Evolutionary conservation across 2,329 filamentous ascomycete species (phyloP), one percentile per base, ranked within the genome.

Genomic region (Beauveria rudraprayagi): DNA sequence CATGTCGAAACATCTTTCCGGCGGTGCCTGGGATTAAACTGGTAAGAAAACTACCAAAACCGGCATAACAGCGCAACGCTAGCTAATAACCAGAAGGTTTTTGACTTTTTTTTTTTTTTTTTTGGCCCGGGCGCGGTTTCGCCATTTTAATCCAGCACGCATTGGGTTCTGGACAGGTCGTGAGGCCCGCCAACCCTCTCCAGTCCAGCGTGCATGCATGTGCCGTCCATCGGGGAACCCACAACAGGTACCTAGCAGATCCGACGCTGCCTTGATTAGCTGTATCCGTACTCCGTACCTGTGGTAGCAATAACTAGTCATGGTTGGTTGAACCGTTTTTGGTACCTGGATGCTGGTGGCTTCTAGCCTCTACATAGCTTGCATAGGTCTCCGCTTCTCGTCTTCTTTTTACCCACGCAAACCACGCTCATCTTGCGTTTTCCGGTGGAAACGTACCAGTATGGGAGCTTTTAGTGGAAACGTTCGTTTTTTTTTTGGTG

Each of bases 141-240:
- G 24, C 17, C n/a, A n/a, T 30, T 17, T 17, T 17, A 47, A 11
- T 47, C 44, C 5, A 50, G 47, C 47, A 51, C 47, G 26, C 30
- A 34, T 34, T 34, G 30, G 30, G 30, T 34, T 47, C 43, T 56
- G 24, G 26, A 24, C 17, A 34, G 55, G 9, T 9, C 40, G 14
- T 26, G 2, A 28, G 16, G 47, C 28, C 34, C 40, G 22, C 7
- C 54, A 41, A 9, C 28, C 28, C 30, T 11, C 30, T 8, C 7
- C 26, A 7, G 6, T 8, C 28, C 28, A 7, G 7, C 8, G 7
- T 28, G 16, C 30, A 34, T 34, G 8, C 43, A 44, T 40, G 28
- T 51, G 30, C 47, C 43, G 47, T 17, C 56, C 56, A 59, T 43
- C 56, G 47, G 55, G 55, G 44, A 51, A 51, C 46, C 46, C 37